Evolutionary conservation across 2,329 filamentous ascomycete species (phyloP).

Genomic region (Penicillium sp.): DNA sequence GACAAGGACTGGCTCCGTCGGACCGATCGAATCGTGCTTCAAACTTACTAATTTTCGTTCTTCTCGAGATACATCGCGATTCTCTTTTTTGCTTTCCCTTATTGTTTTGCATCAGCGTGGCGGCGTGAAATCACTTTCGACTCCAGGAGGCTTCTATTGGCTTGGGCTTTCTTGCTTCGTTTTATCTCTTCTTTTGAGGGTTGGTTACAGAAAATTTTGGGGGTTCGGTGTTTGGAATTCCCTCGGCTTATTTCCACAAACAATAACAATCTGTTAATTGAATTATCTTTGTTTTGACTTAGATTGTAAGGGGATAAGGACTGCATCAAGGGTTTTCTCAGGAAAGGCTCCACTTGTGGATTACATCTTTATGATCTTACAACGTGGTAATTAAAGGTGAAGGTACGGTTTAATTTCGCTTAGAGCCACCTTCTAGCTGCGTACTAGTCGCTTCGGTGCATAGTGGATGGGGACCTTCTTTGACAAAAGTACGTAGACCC

Average conservation of each 20-base stretch:
- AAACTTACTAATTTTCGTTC: not conserved
- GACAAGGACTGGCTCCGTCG: not conserved
- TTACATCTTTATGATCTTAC: conserved; percentile 1
- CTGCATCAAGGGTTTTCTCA: not conserved
- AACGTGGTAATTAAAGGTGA: not conserved
- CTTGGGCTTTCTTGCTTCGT: not conserved
- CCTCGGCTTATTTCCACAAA: not conserved
- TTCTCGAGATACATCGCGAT: not conserved
- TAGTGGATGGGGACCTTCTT: not conserved
- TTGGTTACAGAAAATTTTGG: conserved; percentile 10
- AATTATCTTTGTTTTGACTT: not conserved
- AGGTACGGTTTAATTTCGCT: not conserved
- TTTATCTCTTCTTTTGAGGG: not conserved
- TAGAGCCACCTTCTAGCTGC: not conserved
- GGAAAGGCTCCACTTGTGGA: not conserved
- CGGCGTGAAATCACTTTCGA: conserved; percentile 7
- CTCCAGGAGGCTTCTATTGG: not conserved
- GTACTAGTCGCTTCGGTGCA: not conserved
- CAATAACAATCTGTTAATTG: not conserved
- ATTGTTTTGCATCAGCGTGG: conserved; percentile 13
- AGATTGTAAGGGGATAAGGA: not conserved
- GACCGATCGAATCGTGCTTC: not conserved
- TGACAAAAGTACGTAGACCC: conserved; percentile 1
- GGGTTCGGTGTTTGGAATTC: not conserved
- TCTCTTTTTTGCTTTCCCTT: not conserved